phyloP scores from a whole-genome alignment of 2,329 filamentous ascomycete species.

The Cladophialophora immunda region DNA sequence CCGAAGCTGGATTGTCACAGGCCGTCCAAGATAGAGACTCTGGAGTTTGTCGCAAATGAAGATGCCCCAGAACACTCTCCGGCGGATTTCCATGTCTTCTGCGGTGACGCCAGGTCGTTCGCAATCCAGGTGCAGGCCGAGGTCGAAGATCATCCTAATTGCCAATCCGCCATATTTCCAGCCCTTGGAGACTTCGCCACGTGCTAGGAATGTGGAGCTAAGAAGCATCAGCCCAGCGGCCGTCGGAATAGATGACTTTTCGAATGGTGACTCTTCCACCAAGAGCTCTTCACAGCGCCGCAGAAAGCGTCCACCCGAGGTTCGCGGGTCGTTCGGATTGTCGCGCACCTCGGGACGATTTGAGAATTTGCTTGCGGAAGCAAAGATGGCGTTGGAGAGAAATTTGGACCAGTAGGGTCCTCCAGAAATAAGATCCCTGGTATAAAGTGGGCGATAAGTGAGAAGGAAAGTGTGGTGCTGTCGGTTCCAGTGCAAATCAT shows the following conservation, averaged over 20 bases:
- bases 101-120: neutral
- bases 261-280: neutral
- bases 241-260: neutral
- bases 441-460: slow-evolving; percentile 63
- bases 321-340: slow-evolving; percentile 43
- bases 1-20: neutral
- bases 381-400: slow-evolving; percentile 64
- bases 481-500: slow-evolving; percentile 63
- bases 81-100: neutral
- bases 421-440: slow-evolving; percentile 61
- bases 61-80: neutral
- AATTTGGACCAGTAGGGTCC: slow-evolving; percentile 67
- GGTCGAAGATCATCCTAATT: neutral
- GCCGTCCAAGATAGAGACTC: neutral
- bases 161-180: neutral
- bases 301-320: neutral
- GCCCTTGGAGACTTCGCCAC: neutral
- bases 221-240: neutral
- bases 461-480: slow-evolving; percentile 60
- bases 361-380: slow-evolving; percentile 57
- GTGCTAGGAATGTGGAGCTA: neutral
- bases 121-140: neutral
- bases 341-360: slow-evolving; percentile 56
- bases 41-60: neutral
- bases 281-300: neutral